Base-by-base conservation (phyloP, 2,329 filamentous ascomycete genomes). In the Talaromyces piceae region DNA sequence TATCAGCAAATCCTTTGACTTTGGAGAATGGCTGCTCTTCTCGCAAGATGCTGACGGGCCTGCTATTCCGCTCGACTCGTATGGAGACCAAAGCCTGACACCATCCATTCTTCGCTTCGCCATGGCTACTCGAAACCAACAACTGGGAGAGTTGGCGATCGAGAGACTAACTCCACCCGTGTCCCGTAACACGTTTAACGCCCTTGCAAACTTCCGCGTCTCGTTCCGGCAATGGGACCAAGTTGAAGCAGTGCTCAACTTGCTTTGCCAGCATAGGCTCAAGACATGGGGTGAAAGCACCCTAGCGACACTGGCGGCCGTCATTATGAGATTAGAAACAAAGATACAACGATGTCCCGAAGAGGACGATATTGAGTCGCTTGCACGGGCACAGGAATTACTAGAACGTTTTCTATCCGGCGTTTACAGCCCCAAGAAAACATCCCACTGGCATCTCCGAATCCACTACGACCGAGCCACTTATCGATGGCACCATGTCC, bases 51-150 rank as follows among this genome's bases (percentile, higher is more conserved):
- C 78, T 12, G 78, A 81, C 56, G 78, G 77, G 0, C 77, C 78
- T n/a, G 54, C 77, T 2, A 78, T 83, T 22, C 64, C 71, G 20
- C 57, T 61, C 11, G 59, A 61, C 18, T 56, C 72, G 23, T 81
- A 80, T 56, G 59, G 59, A 2, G 65, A 79, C 54, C 71, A 71
- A 26, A 65, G 66, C 45, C 65, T 83, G 22, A 71, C 75, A 2
- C 73, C 79, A 11, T 73, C 78, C 1, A 65, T 83, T 25, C 68
- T 81, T 28, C 73, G 76, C 16, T 82, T 79, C 57, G 79, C 78
- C 5, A 67, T 73, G 9, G 72, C 74, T 16, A 74, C 75, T 9
- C 65, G 72, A 33, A 74, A 82, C 54, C 49, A 45, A 6, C 51
- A 58, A 4, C 59, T 72, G 20, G 60, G 62, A 27, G 56, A 64